Evolutionary conservation across 345 rosid species (phyloP), one percentile per base, ranked within the genome.

Genomic region (Reutealis trisperma): DNA sequence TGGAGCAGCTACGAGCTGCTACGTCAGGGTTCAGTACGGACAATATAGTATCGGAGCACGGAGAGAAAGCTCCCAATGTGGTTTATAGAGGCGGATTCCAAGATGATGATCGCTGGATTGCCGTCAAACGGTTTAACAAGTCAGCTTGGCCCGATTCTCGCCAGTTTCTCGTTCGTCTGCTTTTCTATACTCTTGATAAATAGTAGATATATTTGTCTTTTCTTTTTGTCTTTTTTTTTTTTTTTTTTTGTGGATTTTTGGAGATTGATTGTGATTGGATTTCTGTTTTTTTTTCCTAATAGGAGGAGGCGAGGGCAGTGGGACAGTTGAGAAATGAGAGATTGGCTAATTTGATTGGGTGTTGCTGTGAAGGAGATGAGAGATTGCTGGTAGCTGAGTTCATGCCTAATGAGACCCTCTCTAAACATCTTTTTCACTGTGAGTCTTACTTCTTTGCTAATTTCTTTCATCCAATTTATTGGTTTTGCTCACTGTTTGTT

Each of bases 141-240:
- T 83, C 89, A 52, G 98, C 98, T 60, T 96, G 99, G 98, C 94
- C 98, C 2, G 99, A 96, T 85, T 81, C 96, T 73, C 92, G 99
- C 80, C 99, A 96, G 84, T 96, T 96, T 80, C 84, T 96, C 34
- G 98, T 96, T 76, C 60, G 94, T 84, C 63, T 72, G 47, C 71
- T 70, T 69, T 24, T 51, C 9, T 18, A 13, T 0, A 0, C 42
- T 82, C 73, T 52, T 13, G n/a, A 67, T 27, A 62, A 47, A 54
- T 16, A 19, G 13, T 41, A 8, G 8, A 51, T 4, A 10, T 14
- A 2, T 54, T 9, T 14, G 4, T 14, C 30, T 51, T 3, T 18
- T 54, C 30, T 34, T 54, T 55, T 32, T 4, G 12, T 44, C 7
- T 54, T 18, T 10, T 71, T 54, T 11, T 10, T 2, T 71, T 64